Evolutionary conservation across 192 early-diverging fungal genomes (phyloP).

Genomic region (Rhizophagus sp.): DNA sequence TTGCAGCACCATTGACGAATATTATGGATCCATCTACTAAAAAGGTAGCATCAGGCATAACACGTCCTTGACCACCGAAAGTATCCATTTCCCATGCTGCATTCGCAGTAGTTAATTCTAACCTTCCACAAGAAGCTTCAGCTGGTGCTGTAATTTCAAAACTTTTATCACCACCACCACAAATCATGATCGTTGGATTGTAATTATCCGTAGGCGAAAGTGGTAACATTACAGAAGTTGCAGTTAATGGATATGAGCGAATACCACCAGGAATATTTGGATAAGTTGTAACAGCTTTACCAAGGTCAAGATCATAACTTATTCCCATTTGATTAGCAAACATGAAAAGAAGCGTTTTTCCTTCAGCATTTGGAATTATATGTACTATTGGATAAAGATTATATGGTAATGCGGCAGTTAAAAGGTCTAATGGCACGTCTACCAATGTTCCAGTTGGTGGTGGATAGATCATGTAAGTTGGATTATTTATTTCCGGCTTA

Average conservation of each 20-base stretch:
- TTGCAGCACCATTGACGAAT: constrained; percentile 57
- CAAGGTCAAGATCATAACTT: constrained; percentile 33
- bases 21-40: constrained; percentile 56
- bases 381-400: constrained; percentile 43
- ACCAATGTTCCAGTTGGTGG: constrained; percentile 28
- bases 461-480: constrained; percentile 45
- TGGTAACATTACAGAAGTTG: constrained; percentile 54
- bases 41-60: constrained; percentile 52
- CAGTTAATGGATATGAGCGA: constrained; percentile 59
- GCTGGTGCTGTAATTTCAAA: constrained; percentile 42
- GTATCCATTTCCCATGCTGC: constrained; percentile 55
- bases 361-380: constrained; percentile 37
- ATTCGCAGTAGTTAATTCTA: constrained; percentile 44
- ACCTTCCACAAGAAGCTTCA: constrained; percentile 47
- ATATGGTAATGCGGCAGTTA: not conserved
- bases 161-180: constrained; percentile 52
- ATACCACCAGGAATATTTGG: constrained; percentile 49
- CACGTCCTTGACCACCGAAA: constrained; percentile 27
- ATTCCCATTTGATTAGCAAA: constrained; percentile 41
- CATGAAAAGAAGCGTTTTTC: constrained; percentile 34
- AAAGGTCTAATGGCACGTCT: not conserved
- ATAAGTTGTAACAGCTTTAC: constrained; percentile 33
- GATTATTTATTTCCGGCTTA: constrained; percentile 47
- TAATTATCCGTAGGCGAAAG: constrained; percentile 58
- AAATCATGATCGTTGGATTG: constrained; percentile 55